Base-by-base conservation (phyloP, 1,139 yeast genomes). In the Groenewaldozyma sp. region DNA sequence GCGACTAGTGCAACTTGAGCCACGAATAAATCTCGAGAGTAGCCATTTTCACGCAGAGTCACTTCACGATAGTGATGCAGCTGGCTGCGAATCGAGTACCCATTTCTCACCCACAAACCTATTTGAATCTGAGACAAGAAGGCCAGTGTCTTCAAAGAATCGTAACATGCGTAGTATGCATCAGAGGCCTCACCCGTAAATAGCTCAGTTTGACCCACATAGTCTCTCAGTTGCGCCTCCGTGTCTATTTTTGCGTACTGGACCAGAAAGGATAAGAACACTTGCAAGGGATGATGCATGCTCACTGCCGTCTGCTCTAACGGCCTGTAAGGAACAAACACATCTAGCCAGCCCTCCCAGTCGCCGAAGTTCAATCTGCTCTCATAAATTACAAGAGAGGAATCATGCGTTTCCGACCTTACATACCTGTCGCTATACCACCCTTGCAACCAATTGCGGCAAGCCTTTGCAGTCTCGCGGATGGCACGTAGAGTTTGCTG, bases 21-120 rank as follows among this genome's bases (percentile, higher is more conserved):
- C 58, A 83, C 65, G 53, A 73, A 82, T 26, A 88, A 59, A 52
- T 88, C 96, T 48, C 94, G 71, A 53, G 77, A 67, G 55, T 72
- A 86, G 0, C 95, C 94, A 47, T 76, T 74, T 48, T 91, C 97
- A 40, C 97, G 67, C 36, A 88, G 70, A 5, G 87, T 83, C n/a
- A 87, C 74, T 45, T 76, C 81, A 32, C 83, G 73, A 57, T 91
- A 91, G 46, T 87, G 76, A 49, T 78, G 81, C 49, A 82, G 70
- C 54, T 91, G 97, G 26, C 79, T 78, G 38, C 82, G 70, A 10
- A 86, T 77, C 34, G 91, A 80, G 45, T 76, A 72, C 1, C 88
- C 88, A 56, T 91, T 91, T 56, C 97, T 73, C 3, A 91, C 84
- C 97, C 97, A 91, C 45, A 81, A 74, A 0, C 95, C 94, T 1